These are phyloP conservation scores for Ichthyophthirius multifiliis DNA, from an alignment of 169 alveolate species.

Conservation along the genomic window DNA sequence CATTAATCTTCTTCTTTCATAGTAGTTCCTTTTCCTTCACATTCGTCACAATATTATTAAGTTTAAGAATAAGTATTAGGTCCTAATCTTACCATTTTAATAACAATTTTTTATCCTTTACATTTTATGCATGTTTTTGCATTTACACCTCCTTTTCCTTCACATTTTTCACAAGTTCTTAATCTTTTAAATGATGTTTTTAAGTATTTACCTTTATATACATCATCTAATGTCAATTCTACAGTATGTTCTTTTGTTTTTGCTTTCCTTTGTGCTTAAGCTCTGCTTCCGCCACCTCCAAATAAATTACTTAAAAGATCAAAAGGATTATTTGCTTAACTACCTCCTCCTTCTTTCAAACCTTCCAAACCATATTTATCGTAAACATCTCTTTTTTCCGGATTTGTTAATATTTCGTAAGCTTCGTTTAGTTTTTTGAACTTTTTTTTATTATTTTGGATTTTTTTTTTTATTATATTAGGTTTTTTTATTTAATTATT, in stretches of 20 bases:
- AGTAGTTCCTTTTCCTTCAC: conserved; percentile 87
- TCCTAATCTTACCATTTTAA: conserved; percentile 88
- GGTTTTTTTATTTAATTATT: background rate
- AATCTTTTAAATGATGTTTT: conserved; percentile 93
- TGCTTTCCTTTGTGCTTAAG: conserved; percentile 62
- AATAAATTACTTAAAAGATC: conserved; percentile 93
- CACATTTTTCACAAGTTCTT: conserved; percentile 93
- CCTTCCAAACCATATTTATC: conserved; percentile 98
- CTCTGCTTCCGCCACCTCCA: conserved; percentile 89
- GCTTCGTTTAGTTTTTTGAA: conserved; percentile 96
- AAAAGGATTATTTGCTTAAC: conserved; percentile 77
- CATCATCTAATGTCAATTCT: conserved; percentile 94
- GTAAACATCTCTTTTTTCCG: conserved; percentile 95
- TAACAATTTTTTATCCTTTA: conserved; percentile 93
- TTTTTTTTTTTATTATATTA: background rate
- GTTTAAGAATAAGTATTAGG: conserved; percentile 91
- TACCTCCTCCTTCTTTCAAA: conserved; percentile 90
- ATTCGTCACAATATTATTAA: conserved; percentile 88
- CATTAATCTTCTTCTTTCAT: conserved; percentile 53
- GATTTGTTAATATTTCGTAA: conserved; percentile 95
- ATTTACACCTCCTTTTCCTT: conserved; percentile 96
- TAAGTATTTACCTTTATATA: conserved; percentile 94
- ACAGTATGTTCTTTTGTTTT: conserved; percentile 63
- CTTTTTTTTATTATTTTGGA: conserved; percentile 9
- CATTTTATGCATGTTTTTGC: conserved; percentile 90